Conservation (phyloP, 2,329 filamentous ascomycete species). For the Pseudocercospora fuligena region DNA sequence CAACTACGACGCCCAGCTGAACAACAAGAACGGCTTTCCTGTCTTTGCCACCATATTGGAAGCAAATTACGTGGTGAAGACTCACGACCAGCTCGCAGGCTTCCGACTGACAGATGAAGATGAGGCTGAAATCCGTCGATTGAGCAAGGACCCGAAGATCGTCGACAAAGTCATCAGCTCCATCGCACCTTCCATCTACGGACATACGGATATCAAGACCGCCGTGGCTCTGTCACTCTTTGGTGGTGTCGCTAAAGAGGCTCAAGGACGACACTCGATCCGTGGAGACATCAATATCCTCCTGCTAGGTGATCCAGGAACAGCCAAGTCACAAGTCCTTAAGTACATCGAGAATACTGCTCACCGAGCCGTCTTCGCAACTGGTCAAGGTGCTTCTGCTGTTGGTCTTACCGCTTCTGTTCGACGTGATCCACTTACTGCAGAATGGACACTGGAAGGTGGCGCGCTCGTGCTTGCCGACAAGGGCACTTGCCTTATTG, state of each 20-base stretch:
- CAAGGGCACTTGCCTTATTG: slow-evolving; percentile 91
- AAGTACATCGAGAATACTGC: slow-evolving; percentile 99
- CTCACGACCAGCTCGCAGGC: slow-evolving; percentile 94
- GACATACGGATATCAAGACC: slow-evolving; percentile 95
- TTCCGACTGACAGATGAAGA: slow-evolving; percentile 96
- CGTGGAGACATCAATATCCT: slow-evolving; percentile 98
- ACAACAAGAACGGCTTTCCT: slow-evolving; percentile 98
- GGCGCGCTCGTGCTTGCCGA: slow-evolving; percentile 94
- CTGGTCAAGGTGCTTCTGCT: slow-evolving; percentile 93
- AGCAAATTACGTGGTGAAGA: slow-evolving; percentile 95
- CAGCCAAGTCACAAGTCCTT: slow-evolving; percentile 94
- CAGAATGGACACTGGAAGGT: slow-evolving; percentile 96
- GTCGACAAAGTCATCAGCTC: slow-evolving; percentile 91
- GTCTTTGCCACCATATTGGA: slow-evolving; percentile 98
- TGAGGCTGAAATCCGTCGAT: slow-evolving; percentile 82
- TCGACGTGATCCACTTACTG: slow-evolving; percentile 89
- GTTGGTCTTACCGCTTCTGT: slow-evolving; percentile 98
- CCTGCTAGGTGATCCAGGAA: slow-evolving; percentile 94
- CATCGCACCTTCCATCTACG: slow-evolving; percentile 96
- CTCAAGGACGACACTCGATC: slow-evolving; percentile 86
- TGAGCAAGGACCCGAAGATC: slow-evolving; percentile 89
- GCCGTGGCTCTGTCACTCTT: slow-evolving; percentile 93
- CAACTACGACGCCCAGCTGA: slow-evolving; percentile 96
- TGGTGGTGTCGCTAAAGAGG: slow-evolving; percentile 88
- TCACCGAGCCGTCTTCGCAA: slow-evolving; percentile 94